Evolutionary conservation across 352 stramenopile species (phyloP).

Genomic region (Phytophthora hibernalis): DNA sequence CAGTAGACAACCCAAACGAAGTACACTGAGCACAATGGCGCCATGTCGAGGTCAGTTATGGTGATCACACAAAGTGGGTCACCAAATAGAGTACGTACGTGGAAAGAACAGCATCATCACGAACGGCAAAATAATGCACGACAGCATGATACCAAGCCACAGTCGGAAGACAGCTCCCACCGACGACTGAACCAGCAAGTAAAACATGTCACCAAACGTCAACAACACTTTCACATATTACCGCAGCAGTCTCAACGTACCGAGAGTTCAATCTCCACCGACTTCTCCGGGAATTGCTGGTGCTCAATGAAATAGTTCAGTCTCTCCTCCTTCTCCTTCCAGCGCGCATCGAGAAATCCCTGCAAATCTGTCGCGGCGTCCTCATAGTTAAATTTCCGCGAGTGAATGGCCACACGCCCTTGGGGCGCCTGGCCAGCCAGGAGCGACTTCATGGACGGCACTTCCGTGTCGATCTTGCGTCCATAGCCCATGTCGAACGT

Average conservation of each 20-base stretch:
- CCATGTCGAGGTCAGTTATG: neutral
- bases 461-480: slow-evolving; percentile 78
- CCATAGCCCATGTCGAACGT: slow-evolving; percentile 91
- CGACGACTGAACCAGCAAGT: slow-evolving; percentile 52
- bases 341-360: slow-evolving; percentile 72
- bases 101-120: slow-evolving; percentile 85
- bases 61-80: neutral
- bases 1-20: slow-evolving; percentile 84
- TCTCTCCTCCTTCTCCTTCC: slow-evolving; percentile 79
- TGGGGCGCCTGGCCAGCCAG: slow-evolving; percentile 61
- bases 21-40: slow-evolving; percentile 57
- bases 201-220: slow-evolving; percentile 8
- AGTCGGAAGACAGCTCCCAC: slow-evolving; percentile 70
- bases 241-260: slow-evolving; percentile 28
- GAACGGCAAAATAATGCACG: slow-evolving; percentile 71
- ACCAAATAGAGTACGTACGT: slow-evolving; percentile 43
- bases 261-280: slow-evolving; percentile 47
- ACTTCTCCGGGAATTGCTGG: slow-evolving; percentile 56
- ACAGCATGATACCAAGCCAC: slow-evolving; percentile 73
- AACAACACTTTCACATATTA: neutral
- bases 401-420: slow-evolving; percentile 61
- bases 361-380: slow-evolving; percentile 61
- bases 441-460: slow-evolving; percentile 86
- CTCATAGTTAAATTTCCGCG: slow-evolving; percentile 67
- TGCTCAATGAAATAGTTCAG: slow-evolving; percentile 82